A percentile compares a stretch with the other conserved stretches of the same genome.
Conservation (phyloP, 2,329 filamentous ascomycete species). For the Bipolaris bicolor region DNA sequence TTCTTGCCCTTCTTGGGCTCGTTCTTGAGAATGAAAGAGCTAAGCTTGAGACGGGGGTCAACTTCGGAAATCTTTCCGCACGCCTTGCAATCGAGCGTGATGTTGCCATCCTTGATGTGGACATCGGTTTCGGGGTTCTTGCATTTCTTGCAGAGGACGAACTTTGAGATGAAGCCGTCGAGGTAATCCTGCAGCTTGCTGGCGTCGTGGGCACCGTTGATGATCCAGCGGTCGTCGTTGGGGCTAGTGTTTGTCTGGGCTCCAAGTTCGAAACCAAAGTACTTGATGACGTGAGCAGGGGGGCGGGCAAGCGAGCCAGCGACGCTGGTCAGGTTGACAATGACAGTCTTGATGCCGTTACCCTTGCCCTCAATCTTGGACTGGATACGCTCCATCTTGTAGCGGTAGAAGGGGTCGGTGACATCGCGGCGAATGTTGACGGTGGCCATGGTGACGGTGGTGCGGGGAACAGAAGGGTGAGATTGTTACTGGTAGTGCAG, state of each 20-base stretch:
- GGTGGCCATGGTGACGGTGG: constrained; percentile 82
- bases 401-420: constrained; percentile 98
- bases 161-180: constrained; percentile 97
- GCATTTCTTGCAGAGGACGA: constrained; percentile 99
- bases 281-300: constrained; percentile 97
- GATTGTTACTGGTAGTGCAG: constrained; percentile 39
- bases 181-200: constrained; percentile 97
- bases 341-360: constrained; percentile 98
- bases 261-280: constrained; percentile 98
- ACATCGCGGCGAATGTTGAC: constrained; percentile 98
- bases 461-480: constrained; percentile 35
- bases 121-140: constrained; percentile 99
- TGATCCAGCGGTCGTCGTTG: constrained; percentile 98
- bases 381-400: constrained; percentile 99
- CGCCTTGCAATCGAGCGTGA: constrained; percentile 96
- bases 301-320: constrained; percentile 90
- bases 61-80: constrained; percentile 93
- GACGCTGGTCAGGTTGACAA: constrained; percentile 95
- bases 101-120: constrained; percentile 89
- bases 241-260: constrained; percentile 98
- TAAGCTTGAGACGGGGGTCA: constrained; percentile 92
- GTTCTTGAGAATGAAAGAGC: constrained; percentile 96
- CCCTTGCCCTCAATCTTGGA: constrained; percentile 99
- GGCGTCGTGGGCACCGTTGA: constrained; percentile 97
- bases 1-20: constrained; percentile 93